Evolutionary conservation across 805 yeast genomes (phyloP).

Genomic region (Zygoascus bituminiphila): DNA sequence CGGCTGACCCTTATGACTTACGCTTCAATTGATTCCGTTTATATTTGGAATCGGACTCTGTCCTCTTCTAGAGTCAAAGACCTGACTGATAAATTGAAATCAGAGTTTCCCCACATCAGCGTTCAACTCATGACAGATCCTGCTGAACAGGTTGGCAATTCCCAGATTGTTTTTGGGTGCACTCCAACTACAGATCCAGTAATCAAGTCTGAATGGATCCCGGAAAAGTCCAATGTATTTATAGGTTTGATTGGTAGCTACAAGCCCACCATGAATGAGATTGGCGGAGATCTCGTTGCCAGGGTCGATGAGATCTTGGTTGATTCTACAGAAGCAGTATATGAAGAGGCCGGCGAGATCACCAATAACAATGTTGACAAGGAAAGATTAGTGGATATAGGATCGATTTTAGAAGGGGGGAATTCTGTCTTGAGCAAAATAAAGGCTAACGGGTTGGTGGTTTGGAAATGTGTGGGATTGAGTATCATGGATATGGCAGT

Average conservation of each 20-base stretch:
- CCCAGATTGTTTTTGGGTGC: conserved; percentile 5
- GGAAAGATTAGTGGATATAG: conserved; percentile 8
- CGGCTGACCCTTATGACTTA: conserved; percentile 3
- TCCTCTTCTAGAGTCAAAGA: not conserved
- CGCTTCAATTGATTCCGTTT: conserved; percentile 2
- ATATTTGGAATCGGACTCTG: conserved; percentile 4
- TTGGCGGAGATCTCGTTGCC: conserved; percentile 3
- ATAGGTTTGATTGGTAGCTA: conserved; percentile 8
- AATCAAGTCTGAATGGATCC: conserved; percentile 3
- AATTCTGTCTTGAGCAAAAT: not conserved
- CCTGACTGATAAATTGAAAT: not conserved
- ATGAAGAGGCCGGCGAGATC: conserved; percentile 8
- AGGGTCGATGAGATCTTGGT: conserved; percentile 4
- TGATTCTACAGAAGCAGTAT: conserved; percentile 6
- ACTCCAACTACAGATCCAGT: conserved; percentile 9
- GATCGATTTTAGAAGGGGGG: not conserved
- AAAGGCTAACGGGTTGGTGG: not conserved
- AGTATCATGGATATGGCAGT: conserved; percentile 5
- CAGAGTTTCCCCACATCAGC: not conserved
- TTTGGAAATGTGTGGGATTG: conserved; percentile 7
- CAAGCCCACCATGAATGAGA: conserved; percentile 10
- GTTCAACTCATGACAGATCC: not conserved
- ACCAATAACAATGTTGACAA: not conserved
- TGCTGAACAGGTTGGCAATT: not conserved
- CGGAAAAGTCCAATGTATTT: not conserved